Evolutionary conservation across 441 rosid species (phyloP).

Genomic region (Bocquillonia castaneifolia): DNA sequence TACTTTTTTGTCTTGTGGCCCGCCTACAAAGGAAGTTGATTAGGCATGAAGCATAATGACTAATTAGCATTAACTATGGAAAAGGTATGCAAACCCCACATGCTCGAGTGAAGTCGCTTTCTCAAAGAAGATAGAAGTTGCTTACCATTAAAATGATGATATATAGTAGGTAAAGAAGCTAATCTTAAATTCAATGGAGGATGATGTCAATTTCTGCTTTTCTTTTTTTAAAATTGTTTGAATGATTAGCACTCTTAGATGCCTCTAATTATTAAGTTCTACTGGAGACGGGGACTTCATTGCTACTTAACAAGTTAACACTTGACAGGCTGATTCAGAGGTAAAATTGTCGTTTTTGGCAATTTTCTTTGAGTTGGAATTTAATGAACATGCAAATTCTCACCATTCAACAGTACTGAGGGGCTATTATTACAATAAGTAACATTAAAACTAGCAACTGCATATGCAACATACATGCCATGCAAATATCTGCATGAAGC

Average conservation of each 20-base stretch:
- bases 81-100: not conserved
- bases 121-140: not conserved
- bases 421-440: not conserved
- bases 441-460: no score
- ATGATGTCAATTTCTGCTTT: slow-evolving; percentile 11
- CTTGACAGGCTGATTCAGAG: not conserved
- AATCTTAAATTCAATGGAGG: not conserved
- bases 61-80: not conserved
- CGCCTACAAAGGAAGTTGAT: not conserved
- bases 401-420: not conserved
- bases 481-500: not conserved
- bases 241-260: not conserved
- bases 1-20: slow-evolving; percentile 1
- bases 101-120: slow-evolving; percentile 8
- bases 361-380: not conserved
- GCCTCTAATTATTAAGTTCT: not conserved
- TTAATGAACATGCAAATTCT: not conserved
- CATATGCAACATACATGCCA: not conserved
- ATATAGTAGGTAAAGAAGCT: slow-evolving; percentile 14
- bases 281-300: no score
- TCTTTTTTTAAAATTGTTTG: not conserved
- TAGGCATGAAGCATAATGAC: not conserved
- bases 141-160: no score
- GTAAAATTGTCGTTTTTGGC: not conserved
- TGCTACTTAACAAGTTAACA: not conserved